Percentiles rank a stretch among this genome's conserved stretches.
These are phyloP conservation scores for Capsella bursapastoris DNA, from an alignment of 345 rosid genomes.

Conservation along the genomic window DNA sequence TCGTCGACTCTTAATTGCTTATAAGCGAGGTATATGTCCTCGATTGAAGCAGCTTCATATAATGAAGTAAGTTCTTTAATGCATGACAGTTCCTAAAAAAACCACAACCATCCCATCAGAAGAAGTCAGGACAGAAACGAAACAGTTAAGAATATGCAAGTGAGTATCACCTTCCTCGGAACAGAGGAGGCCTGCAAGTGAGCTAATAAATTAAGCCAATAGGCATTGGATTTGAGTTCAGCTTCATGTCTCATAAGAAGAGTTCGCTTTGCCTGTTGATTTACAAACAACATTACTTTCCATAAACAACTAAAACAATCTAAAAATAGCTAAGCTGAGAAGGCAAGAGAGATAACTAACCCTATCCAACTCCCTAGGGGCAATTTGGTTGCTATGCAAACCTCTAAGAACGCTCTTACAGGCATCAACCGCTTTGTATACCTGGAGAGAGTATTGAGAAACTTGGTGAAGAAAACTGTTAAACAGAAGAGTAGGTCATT, in stretches of 20 bases:
- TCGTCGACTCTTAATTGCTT: slow-evolving; percentile 87
- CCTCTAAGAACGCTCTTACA: slow-evolving; percentile 98
- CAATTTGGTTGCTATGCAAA: slow-evolving; percentile 80
- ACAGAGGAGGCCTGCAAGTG: slow-evolving; percentile 97
- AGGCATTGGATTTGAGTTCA: slow-evolving; percentile 96
- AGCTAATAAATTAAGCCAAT: slow-evolving; percentile 97
- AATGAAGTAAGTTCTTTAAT: slow-evolving; percentile 83
- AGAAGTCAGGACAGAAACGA: slow-evolving; percentile 4
- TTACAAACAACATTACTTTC: slow-evolving; percentile 17
- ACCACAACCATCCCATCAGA: slow-evolving; percentile 29
- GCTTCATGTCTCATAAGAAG: slow-evolving; percentile 99
- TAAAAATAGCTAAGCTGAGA: not conserved
- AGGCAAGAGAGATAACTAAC: slow-evolving; percentile 53
- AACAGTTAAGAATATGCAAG: slow-evolving; percentile 1
- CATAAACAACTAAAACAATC: not conserved
- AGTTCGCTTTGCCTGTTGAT: slow-evolving; percentile 87
- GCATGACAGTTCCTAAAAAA: slow-evolving; percentile 83
- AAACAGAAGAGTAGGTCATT: not conserved
- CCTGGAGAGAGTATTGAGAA: slow-evolving; percentile 55
- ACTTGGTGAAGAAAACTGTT: slow-evolving; percentile 35
- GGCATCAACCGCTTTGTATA: slow-evolving; percentile 93
- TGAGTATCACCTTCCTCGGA: slow-evolving; percentile 74
- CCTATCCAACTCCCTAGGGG: slow-evolving; percentile 92
- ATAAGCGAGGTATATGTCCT: slow-evolving; percentile 87
- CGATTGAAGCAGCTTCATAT: slow-evolving; percentile 85